A percentile compares a stretch with the other conserved stretches of the same genome.
Conservation (phyloP, 805 yeast genomes). For the Isabelozyma rhagii region DNA sequence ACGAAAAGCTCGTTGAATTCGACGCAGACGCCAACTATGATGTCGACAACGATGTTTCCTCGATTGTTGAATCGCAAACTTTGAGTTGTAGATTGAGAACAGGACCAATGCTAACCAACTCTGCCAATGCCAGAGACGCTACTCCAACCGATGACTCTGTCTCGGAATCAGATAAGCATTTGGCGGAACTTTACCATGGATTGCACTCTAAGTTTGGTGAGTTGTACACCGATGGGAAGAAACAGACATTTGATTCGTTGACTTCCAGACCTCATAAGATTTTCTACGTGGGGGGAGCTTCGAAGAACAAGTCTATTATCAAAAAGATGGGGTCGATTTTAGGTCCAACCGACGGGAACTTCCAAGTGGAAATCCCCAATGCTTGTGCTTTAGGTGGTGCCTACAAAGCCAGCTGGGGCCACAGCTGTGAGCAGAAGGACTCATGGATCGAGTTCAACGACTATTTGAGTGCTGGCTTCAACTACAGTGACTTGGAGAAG, state of each 20-base stretch:
- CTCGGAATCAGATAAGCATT: slow-evolving; percentile 1
- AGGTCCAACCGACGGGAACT: slow-evolving; percentile 65
- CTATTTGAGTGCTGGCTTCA: slow-evolving; percentile 35
- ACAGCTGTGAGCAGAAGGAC: slow-evolving; percentile 25
- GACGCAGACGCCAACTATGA: slow-evolving; percentile 31
- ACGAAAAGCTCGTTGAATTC: slow-evolving; percentile 19
- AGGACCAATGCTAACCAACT: slow-evolving; percentile 65
- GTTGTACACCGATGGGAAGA: slow-evolving; percentile 47
- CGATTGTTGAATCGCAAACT: slow-evolving; percentile 85
- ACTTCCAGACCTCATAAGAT: slow-evolving; percentile 62
- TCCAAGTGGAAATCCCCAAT: slow-evolving; percentile 71
- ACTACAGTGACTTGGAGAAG: slow-evolving; percentile 47
- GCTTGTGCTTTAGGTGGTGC: slow-evolving; percentile 95
- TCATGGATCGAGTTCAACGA: slow-evolving; percentile 44
- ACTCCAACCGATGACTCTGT: slow-evolving; percentile 10
- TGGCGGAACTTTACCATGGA: slow-evolving; percentile 20
- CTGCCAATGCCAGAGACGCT: slow-evolving; percentile 3
- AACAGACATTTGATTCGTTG: slow-evolving; percentile 42
- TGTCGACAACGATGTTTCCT: slow-evolving; percentile 61
- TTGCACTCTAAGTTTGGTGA: slow-evolving; percentile 35
- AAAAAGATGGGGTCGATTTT: slow-evolving; percentile 65
- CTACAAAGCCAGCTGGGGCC: slow-evolving; percentile 77
- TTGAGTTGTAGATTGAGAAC: slow-evolving; percentile 77
- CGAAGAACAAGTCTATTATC: slow-evolving; percentile 68
- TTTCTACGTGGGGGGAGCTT: slow-evolving; percentile 86